These are phyloP conservation scores for Trichosanthes cucumerina DNA, from an alignment of 306 rosid species.

Conservation along the genomic window DNA sequence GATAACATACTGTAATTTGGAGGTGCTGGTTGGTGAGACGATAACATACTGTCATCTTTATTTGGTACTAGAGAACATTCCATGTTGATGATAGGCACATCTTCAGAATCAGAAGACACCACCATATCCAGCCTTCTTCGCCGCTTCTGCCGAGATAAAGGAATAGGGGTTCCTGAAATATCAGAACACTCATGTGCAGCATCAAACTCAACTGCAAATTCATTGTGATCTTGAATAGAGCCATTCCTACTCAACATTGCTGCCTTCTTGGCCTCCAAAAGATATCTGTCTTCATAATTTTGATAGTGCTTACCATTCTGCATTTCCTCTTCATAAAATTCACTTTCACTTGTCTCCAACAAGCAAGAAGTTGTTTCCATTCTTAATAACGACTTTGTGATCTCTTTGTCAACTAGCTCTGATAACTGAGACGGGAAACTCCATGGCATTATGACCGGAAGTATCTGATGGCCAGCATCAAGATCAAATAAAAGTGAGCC, in stretches of 20 bases:
- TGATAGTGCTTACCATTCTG: constrained; percentile 19
- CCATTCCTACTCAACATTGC: constrained; percentile 52
- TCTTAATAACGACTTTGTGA: constrained; percentile 30
- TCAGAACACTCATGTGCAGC: constrained; percentile 29
- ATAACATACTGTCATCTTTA: constrained; percentile 20
- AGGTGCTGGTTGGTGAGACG: constrained; percentile 16
- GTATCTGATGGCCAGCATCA: constrained; percentile 57
- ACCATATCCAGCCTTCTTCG: constrained; percentile 37
- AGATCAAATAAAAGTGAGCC: constrained; percentile 64
- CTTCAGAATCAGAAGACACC: constrained; percentile 62
- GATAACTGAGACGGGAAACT: constrained; percentile 63
- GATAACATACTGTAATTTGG: constrained; percentile 21
- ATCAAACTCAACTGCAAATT: constrained; percentile 35
- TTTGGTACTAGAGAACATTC: constrained; percentile 13
- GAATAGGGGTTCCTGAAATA: constrained; percentile 31
- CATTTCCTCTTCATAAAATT: constrained; percentile 25
- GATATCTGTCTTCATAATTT: constrained; percentile 15
- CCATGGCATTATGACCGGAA: constrained; percentile 79
- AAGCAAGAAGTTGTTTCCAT: constrained; percentile 33
- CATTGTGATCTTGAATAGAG: constrained; percentile 29
- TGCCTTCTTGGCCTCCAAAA: constrained; percentile 40
- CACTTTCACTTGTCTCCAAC: constrained; percentile 27
- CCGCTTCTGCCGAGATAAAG: constrained; percentile 20
- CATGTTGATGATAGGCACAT: constrained; percentile 24
- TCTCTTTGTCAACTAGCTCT: constrained; percentile 57